Base-by-base conservation (phyloP, 2,329 filamentous ascomycete species). In the Penicillium capsulatum region DNA sequence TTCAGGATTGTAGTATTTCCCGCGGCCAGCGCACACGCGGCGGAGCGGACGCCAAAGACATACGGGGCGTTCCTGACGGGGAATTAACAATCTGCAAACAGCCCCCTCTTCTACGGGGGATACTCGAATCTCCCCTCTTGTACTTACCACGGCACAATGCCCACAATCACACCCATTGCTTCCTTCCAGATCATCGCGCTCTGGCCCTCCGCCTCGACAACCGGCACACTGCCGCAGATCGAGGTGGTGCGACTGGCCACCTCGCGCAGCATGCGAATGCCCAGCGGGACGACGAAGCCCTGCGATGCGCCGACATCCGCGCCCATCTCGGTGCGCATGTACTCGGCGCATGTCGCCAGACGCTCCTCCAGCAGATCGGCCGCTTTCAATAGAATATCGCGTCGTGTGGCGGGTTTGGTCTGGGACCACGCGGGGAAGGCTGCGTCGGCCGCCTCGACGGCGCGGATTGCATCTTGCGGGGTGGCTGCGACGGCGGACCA, bases 141-240 rank as follows among this genome's bases (percentile, higher is more conserved):
- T n/a, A n/a, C n/a, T n/a, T 67, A 87, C 86, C 87, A 94, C 6
- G 87, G 85, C 2, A 84, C 84, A 59, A 92, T 86, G 0, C 79
- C 82, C 19, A 92, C 68, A 15, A 89, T 74, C 3, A 91, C 86
- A 1, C 87, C 87, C 56, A 78, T 86, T 0, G 87, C 84, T 62
- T 90, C 85, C 54, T 80, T 81, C 40, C 81, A 65, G 1, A 92
- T 66, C 46, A 91, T 69, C 0, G 81, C 84, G 38, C 66, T 73
- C n/a, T 72, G 72, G 0, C 71, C 73, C 36, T 76, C 70, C 10
- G 74, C 57, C 36, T 65, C 64, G 8, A 70, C 70, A 1, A 66
- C 61, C 1, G 74, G 75, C 4, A 77, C 71, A 29, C 59, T 63
- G 0, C 74, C 75, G 44, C 63, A 66, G 17, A 77, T 65, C 2